Evolutionary conservation across 208 protist species (phyloP).

Genomic region (Crithidia expoeki): DNA sequence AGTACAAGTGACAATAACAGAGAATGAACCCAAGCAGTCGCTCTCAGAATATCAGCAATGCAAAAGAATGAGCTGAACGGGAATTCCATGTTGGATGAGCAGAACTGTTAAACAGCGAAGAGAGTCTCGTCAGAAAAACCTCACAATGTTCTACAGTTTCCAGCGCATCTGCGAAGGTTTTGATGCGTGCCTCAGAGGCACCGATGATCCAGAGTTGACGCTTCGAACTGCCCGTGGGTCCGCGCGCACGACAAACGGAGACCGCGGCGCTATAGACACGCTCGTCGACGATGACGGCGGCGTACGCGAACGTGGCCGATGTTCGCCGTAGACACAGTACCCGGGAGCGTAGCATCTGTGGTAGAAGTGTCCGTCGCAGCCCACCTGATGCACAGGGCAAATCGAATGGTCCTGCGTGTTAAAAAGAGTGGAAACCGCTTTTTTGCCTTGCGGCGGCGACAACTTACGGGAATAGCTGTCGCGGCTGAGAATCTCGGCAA

Average conservation of each 20-base stretch:
- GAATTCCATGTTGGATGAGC: background rate
- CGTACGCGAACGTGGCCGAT: background rate
- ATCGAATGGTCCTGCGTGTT: conserved; percentile 18
- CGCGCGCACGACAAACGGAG: conserved; percentile 75
- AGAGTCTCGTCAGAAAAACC: background rate
- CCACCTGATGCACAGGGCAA: conserved; percentile 55
- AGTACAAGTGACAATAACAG: background rate
- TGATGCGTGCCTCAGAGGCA: conserved; percentile 9
- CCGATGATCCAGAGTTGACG: conserved; percentile 15
- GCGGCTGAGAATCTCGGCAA: conserved; percentile 58
- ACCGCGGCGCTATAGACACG: conserved; percentile 17
- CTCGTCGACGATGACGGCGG: conserved; percentile 9
- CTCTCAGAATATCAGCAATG: too few relatives aligned
- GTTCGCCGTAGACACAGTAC: conserved; percentile 18
- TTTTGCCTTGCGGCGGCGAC: conserved; percentile 6
- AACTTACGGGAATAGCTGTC: conserved; percentile 16
- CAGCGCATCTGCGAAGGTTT: conserved; percentile 20
- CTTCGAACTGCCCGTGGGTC: conserved; percentile 32
- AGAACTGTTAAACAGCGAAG: background rate
- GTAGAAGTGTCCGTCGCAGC: conserved; percentile 50
- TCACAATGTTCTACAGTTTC: conserved; percentile 7
- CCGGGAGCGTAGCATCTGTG: conserved; percentile 75
- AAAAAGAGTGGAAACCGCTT: conserved; percentile 1
- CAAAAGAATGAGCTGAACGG: background rate
- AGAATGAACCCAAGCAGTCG: background rate